Evolutionary conservation across 129 eudicot species (phyloP).

Genomic region (Arctium lappa): DNA sequence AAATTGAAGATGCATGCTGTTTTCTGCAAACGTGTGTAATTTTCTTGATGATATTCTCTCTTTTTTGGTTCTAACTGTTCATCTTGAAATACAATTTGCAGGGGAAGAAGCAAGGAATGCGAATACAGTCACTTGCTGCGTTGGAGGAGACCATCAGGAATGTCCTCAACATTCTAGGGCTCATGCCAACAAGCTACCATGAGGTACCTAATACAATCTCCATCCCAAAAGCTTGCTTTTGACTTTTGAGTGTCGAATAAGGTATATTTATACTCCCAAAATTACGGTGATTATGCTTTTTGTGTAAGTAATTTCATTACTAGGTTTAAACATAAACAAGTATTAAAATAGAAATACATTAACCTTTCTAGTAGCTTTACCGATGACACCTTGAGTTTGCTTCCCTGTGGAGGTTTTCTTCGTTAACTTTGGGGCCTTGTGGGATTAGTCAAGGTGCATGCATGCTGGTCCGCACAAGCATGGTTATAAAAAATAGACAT

Average conservation of each 20-base stretch:
- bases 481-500: no score
- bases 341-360: not conserved
- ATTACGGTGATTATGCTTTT: not conserved
- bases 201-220: constrained; percentile 46
- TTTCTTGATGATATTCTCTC: not conserved
- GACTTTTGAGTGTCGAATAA: not conserved
- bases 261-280: not conserved
- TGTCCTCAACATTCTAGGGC: constrained; percentile 61
- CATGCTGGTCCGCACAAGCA: no score
- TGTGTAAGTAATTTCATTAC: not conserved
- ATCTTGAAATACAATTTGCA: constrained; percentile 25
- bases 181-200: constrained; percentile 72
- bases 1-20: no score
- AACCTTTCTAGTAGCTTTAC: not conserved
- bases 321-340: no score
- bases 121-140: constrained; percentile 84
- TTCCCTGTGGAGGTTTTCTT: no score
- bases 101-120: constrained; percentile 79
- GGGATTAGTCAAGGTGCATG: no score
- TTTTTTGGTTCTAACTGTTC: not conserved
- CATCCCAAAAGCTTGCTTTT: not conserved
- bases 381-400: no score
- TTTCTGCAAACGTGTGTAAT: no score
- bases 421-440: no score
- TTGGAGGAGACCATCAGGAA: constrained; percentile 56